These are phyloP conservation scores for Scleroderma citrinum DNA, from an alignment of 768 basidiomycete species.

Conservation along the genomic window DNA sequence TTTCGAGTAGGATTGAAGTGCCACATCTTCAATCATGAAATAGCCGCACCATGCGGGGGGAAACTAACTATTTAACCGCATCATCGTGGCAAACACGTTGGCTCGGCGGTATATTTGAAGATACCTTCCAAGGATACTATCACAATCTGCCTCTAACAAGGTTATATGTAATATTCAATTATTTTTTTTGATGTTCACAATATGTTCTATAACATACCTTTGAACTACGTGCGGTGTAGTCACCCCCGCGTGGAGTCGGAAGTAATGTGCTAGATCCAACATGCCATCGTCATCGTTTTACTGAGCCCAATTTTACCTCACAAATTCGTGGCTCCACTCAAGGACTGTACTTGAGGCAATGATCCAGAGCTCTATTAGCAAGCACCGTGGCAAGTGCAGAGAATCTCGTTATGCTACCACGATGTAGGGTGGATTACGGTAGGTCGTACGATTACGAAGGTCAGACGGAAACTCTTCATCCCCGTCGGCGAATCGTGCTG, in stretches of 20 bases:
- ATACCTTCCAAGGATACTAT: slow-evolving; percentile 7
- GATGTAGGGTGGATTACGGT: background rate
- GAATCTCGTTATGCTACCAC: background rate
- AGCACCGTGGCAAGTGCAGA: background rate
- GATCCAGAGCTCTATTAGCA: background rate
- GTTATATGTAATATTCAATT: background rate
- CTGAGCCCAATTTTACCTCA: background rate
- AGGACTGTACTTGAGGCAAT: background rate
- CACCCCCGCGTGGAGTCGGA: background rate
- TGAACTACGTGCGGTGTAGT: background rate
- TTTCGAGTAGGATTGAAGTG: background rate
- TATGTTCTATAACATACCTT: background rate
- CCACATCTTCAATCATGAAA: slow-evolving; percentile 26
- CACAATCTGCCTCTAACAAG: slow-evolving; percentile 9
- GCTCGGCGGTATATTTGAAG: slow-evolving; percentile 1
- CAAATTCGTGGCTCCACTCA: background rate
- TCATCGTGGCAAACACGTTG: slow-evolving; percentile 32
- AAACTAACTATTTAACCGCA: slow-evolving; percentile 3
- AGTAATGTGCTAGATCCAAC: background rate
- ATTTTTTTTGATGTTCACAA: background rate
- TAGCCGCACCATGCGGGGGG: slow-evolving; percentile 19
- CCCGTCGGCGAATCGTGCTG: slow-evolving; percentile 69
- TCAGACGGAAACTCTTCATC: slow-evolving; percentile 28
- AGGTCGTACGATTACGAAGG: slow-evolving; percentile 2
- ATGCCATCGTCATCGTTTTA: background rate